A percentile compares a stretch with the other conserved stretches of the same genome.
phyloP scores from a whole-genome alignment of 225 moss, liverwort and hornwort species.

The Rhytidiadelphus loreus region DNA sequence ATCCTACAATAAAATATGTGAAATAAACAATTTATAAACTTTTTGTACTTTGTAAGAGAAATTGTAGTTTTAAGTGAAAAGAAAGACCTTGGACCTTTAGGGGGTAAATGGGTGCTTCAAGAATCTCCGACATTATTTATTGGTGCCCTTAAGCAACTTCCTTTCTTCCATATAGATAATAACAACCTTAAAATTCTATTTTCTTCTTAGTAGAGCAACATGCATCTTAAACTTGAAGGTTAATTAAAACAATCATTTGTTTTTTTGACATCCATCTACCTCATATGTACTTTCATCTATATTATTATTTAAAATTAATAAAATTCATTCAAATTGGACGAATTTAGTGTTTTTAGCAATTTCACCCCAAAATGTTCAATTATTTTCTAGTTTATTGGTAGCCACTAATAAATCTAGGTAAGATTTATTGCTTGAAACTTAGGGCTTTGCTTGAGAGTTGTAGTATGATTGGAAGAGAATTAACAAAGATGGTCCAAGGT shows the following conservation, averaged over 20 bases:
- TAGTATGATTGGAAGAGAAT: not conserved
- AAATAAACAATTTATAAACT: not conserved
- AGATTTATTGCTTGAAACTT: not conserved
- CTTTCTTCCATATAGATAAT: rapidly evolving
- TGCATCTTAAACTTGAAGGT: not conserved
- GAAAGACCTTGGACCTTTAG: no score
- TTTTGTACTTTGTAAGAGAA: not conserved
- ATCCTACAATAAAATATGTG: not conserved
- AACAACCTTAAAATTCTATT: not conserved
- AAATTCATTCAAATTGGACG: not conserved
- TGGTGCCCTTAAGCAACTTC: not conserved
- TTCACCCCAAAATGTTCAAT: not conserved
- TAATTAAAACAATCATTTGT: not conserved
- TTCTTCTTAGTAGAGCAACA: not conserved
- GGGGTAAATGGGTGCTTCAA: not conserved
- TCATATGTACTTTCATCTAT: not conserved
- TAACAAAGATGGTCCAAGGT: not conserved
- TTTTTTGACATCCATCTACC: not conserved
- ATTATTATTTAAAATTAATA: not conserved
- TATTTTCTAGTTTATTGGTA: not conserved
- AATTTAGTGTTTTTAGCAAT: not conserved
- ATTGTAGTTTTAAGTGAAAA: no score
- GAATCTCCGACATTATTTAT: not conserved
- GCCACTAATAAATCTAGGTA: not conserved
- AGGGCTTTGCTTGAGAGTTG: rapidly evolving